Evolutionary conservation across 129 eudicot species (phyloP).

Genomic region (Flaveria brownii): DNA sequence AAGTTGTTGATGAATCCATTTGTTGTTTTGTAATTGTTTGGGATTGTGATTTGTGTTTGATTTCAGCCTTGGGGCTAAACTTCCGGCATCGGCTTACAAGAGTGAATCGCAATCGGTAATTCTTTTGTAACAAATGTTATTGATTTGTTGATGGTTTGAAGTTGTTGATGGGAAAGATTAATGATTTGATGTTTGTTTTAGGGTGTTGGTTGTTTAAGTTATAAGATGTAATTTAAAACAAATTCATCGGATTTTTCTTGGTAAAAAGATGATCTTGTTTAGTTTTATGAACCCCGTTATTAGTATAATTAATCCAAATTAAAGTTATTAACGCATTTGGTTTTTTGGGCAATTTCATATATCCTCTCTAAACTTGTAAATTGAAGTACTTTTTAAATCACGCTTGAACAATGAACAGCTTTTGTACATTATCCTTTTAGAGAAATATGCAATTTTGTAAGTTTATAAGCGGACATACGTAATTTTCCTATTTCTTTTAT

Average conservation of each 20-base stretch:
- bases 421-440: no score
- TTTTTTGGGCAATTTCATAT: neutral
- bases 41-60: slow-evolving; percentile 11
- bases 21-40: neutral
- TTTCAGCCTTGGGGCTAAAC: slow-evolving; percentile 77
- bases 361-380: no score
- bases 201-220: neutral
- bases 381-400: no score
- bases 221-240: neutral
- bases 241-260: neutral
- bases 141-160: neutral
- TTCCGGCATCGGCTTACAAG: slow-evolving; percentile 60
- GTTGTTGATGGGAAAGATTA: neutral
- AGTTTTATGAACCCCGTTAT: neutral
- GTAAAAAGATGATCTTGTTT: neutral
- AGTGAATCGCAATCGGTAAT: slow-evolving; percentile 41
- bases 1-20: neutral
- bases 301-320: neutral
- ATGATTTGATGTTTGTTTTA: neutral
- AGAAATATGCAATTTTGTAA: no score
- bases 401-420: no score
- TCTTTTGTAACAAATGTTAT: neutral
- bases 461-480: no score
- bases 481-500: neutral
- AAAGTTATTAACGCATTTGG: neutral